Percentiles rank a stretch among this genome's conserved stretches.
Conservation (phyloP, 2,329 filamentous ascomycete species). For the Hypoxylon sp. region DNA sequence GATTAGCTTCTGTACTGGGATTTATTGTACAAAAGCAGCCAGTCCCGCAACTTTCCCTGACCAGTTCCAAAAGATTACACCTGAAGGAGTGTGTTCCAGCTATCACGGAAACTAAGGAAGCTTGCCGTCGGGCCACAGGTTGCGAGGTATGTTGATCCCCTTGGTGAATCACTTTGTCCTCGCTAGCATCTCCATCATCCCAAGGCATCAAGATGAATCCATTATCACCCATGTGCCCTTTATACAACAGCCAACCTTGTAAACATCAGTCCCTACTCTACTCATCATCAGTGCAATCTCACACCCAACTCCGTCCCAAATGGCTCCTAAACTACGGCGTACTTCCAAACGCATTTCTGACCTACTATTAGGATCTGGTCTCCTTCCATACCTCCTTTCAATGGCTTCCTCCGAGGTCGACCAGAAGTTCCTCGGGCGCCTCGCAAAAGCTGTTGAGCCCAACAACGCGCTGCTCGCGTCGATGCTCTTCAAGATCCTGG, state of each 20-base stretch:
- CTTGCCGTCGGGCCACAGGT: slow-evolving; percentile 17
- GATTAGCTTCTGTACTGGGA: background rate
- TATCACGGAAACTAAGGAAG: slow-evolving; percentile 2
- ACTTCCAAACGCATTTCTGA: slow-evolving; percentile 20
- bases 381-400: slow-evolving; percentile 20
- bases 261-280: background rate
- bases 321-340: background rate
- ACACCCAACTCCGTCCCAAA: background rate
- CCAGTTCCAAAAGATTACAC: background rate
- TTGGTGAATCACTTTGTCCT: background rate
- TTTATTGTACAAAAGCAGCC: slow-evolving; percentile 2
- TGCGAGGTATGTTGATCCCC: slow-evolving; percentile 25
- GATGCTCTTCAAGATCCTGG: slow-evolving; percentile 91
- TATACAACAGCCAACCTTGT: slow-evolving; percentile 16
- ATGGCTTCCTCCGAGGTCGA: slow-evolving; percentile 99
- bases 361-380: slow-evolving; percentile 18
- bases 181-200: background rate
- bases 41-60: background rate
- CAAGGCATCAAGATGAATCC: slow-evolving; percentile 10
- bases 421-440: slow-evolving; percentile 93
- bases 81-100: background rate
- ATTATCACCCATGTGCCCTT: background rate
- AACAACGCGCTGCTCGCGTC: slow-evolving; percentile 84
- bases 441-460: slow-evolving; percentile 83
- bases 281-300: background rate